These are phyloP conservation scores for Globisporangium emineosum DNA, from an alignment of 352 stramenopile species.

Conservation along the genomic window DNA sequence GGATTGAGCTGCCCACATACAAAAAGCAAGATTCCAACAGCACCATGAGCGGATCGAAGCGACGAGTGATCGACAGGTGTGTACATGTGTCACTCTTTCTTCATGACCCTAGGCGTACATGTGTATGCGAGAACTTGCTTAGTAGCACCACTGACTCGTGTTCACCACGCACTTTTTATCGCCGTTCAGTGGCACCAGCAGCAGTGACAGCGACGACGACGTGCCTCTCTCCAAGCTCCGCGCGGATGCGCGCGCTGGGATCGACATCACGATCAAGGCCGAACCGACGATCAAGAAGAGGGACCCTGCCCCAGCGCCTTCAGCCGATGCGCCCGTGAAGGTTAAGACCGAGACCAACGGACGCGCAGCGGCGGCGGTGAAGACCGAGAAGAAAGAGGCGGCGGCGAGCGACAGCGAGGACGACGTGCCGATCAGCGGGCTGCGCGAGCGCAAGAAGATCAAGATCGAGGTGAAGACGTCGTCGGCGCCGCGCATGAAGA, in stretches of 20 bases:
- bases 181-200: slow-evolving; percentile 23
- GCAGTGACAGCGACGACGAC: slow-evolving; percentile 81
- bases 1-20: not conserved
- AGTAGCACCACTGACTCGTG: not conserved
- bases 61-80: slow-evolving; percentile 45
- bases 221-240: slow-evolving; percentile 71
- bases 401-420: slow-evolving; percentile 64
- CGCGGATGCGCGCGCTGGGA: slow-evolving; percentile 20
- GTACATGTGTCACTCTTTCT: not conserved
- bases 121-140: not conserved
- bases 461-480: slow-evolving; percentile 36
- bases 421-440: slow-evolving; percentile 63
- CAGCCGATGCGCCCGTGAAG: not conserved
- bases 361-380: slow-evolving; percentile 14
- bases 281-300: slow-evolving; percentile 22
- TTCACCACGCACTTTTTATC: not conserved
- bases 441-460: slow-evolving; percentile 64
- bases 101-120: not conserved
- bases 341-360: slow-evolving; percentile 24
- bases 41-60: slow-evolving; percentile 18
- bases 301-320: not conserved
- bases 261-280: slow-evolving; percentile 20
- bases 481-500: slow-evolving; percentile 21
- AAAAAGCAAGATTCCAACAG: not conserved
- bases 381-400: slow-evolving; percentile 32